Conservation (phyloP, 1,284 basidiomycete genomes). For the Ganoderma lingzhi region DNA sequence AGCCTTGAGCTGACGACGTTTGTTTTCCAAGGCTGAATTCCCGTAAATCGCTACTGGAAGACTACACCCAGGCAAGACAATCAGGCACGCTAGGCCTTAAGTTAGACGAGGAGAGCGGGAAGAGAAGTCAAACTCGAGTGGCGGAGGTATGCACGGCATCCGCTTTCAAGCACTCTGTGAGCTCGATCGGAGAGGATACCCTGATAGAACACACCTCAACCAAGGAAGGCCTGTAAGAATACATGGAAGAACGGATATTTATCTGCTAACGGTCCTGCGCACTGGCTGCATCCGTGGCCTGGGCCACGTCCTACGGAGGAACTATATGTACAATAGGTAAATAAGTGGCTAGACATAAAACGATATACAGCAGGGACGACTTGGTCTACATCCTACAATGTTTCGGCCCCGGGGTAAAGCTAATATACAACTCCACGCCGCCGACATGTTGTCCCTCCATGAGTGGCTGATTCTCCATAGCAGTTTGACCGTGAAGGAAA, state of each 20-base stretch:
- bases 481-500: not conserved
- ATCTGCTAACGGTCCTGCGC: not conserved
- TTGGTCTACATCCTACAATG: not conserved
- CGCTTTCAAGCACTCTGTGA: not conserved
- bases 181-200: not conserved
- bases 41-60: not conserved
- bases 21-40: not conserved
- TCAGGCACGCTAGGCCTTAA: not conserved
- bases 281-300: not conserved
- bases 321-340: not conserved
- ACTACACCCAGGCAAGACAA: not conserved
- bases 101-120: not conserved
- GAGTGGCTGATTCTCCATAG: not conserved
- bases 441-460: not conserved
- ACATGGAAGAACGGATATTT: not conserved
- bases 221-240: not conserved
- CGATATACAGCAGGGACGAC: not conserved
- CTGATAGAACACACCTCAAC: not conserved
- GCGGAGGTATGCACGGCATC: not conserved
- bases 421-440: slow-evolving; percentile 4
- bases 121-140: not conserved
- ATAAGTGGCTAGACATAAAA: slow-evolving; percentile 1
- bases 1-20: no score
- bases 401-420: not conserved
- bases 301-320: not conserved